These are phyloP conservation scores for Hyparrhenia diplandra DNA, from an alignment of 176 grass and related monocot genomes.

Conservation along the genomic window DNA sequence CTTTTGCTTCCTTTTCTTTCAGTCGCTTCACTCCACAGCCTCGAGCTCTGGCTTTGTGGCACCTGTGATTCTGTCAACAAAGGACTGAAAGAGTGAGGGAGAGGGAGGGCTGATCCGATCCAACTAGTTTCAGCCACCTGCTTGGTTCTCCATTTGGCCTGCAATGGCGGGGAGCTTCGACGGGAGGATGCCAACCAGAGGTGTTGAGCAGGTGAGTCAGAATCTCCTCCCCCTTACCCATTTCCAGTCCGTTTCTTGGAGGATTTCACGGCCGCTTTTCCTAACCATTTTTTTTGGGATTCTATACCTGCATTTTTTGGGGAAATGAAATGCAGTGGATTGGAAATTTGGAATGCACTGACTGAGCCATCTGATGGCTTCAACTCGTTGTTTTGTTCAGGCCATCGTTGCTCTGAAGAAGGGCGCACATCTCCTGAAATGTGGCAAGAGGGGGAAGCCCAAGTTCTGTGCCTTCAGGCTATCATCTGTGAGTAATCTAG, in stretches of 20 bases:
- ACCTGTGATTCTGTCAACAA: conserved; percentile 2
- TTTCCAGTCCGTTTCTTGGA: not conserved
- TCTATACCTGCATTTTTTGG: not conserved
- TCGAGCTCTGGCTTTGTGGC: conserved; percentile 11
- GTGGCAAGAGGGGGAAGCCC: conserved; percentile 47
- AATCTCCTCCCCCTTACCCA: not conserved
- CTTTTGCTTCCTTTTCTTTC: conserved; percentile 25
- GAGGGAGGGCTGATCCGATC: not conserved
- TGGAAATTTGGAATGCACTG: not conserved
- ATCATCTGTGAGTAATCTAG: conserved; percentile 37
- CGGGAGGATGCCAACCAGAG: conserved; percentile 59
- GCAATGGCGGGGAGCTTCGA: conserved; percentile 71
- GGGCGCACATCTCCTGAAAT: conserved; percentile 46
- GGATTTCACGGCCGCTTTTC: not conserved
- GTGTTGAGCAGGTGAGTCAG: conserved; percentile 61
- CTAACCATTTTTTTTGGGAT: not conserved
- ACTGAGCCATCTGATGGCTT: not conserved
- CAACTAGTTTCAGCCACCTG: not conserved
- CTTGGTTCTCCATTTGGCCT: not conserved
- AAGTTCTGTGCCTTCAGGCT: conserved; percentile 53
- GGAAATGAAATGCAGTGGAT: not conserved
- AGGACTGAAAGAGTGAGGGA: not conserved
- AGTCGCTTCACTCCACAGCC: conserved; percentile 21
- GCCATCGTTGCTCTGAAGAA: conserved; percentile 54
- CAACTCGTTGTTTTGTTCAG: not conserved